These are phyloP conservation scores for Bidens hawaiensis DNA, from an alignment of 140 eudicot genomes.

Conservation along the genomic window DNA sequence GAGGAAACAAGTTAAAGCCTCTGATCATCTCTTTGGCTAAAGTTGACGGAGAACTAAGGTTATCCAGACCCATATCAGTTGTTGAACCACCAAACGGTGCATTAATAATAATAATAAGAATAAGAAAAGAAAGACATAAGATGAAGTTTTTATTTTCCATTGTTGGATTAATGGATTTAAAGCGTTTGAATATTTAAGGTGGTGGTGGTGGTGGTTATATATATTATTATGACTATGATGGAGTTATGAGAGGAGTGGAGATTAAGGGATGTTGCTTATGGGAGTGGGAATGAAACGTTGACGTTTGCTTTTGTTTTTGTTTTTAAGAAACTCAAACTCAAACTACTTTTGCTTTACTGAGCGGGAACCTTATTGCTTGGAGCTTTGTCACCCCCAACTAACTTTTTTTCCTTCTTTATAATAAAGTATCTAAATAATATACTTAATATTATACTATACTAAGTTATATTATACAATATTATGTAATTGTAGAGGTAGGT, in stretches of 20 bases:
- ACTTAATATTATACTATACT: no score
- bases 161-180: no score
- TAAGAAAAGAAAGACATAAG: constrained; percentile 5
- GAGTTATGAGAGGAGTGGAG: constrained; percentile 4
- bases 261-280: constrained; percentile 14
- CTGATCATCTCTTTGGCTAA: constrained; percentile 59
- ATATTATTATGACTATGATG: not conserved
- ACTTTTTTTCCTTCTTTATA: constrained; percentile 5
- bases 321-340: no score
- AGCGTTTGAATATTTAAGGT: not conserved
- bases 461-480: no score
- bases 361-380: constrained; percentile 42
- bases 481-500: no score
- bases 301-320: constrained; percentile 26
- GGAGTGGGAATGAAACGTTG: constrained; percentile 20
- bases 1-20: constrained; percentile 75
- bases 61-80: constrained; percentile 20
- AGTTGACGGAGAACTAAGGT: constrained; percentile 33
- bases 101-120: constrained; percentile 27
- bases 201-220: not conserved
- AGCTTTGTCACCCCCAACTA: constrained; percentile 14
- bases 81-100: constrained; percentile 14
- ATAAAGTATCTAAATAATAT: no score
- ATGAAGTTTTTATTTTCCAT: constrained; percentile 16
- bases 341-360: constrained; percentile 33